A percentile compares a stretch with the other conserved stretches of the same genome.
These are phyloP conservation scores for Rosa persica DNA, from an alignment of 306 rosid species.

Conservation along the genomic window DNA sequence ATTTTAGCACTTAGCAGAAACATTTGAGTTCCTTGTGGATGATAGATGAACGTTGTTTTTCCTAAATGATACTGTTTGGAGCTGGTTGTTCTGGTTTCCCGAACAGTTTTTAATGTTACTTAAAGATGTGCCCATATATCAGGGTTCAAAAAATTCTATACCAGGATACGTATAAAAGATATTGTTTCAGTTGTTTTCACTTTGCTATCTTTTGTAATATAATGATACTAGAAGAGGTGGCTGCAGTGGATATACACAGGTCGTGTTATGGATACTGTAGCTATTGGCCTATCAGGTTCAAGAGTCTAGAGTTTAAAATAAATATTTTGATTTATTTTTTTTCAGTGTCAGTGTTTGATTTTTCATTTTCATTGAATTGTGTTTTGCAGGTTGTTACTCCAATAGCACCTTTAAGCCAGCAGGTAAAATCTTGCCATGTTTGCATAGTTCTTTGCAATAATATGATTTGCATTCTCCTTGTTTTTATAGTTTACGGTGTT, in stretches of 20 bases:
- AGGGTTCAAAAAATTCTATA: background rate
- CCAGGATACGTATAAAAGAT: background rate
- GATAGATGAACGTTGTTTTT: background rate
- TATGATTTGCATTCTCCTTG: background rate
- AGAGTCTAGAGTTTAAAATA: background rate
- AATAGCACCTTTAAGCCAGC: slow-evolving; percentile 96
- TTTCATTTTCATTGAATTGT: background rate
- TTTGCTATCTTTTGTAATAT: background rate
- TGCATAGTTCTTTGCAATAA: background rate
- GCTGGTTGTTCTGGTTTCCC: background rate
- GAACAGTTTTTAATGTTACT: background rate
- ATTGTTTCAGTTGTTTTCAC: background rate
- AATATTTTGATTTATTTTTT: background rate
- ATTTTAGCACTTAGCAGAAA: background rate
- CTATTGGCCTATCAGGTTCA: background rate
- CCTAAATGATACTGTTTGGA: background rate
- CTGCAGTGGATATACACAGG: background rate
- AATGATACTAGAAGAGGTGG: background rate
- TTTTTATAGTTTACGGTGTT: background rate
- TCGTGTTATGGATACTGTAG: background rate
- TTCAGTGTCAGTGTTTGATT: background rate
- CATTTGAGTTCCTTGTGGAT: background rate
- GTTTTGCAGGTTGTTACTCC: slow-evolving; percentile 94
- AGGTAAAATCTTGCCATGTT: slow-evolving; percentile 50
- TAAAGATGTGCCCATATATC: background rate